Evolutionary conservation across 1,139 yeast genomes (phyloP).

Genomic region (Yamadazyma atmosphaerica): DNA sequence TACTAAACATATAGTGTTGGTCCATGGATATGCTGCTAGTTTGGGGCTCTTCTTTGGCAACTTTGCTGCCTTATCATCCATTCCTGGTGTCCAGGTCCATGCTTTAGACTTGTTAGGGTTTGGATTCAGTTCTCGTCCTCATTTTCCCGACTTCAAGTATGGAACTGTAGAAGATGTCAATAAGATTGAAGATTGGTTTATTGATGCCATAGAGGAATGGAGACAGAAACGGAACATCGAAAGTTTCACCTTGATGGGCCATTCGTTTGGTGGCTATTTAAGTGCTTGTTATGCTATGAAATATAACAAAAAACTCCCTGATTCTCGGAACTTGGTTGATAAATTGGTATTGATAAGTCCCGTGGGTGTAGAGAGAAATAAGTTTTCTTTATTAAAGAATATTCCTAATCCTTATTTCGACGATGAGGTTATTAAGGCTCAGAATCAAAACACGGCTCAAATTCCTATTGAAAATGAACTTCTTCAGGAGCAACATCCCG

Average conservation of each 20-base stretch:
- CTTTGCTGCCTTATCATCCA: conserved; percentile 36
- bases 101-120: conserved; percentile 48
- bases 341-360: conserved; percentile 47
- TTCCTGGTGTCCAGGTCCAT: conserved; percentile 46
- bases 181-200: conserved; percentile 71
- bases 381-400: conserved; percentile 29
- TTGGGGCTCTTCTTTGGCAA: conserved; percentile 45
- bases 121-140: conserved; percentile 45
- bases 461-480: conserved; percentile 15
- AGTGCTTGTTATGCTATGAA: conserved; percentile 75
- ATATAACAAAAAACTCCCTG: conserved; percentile 41
- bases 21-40: conserved; percentile 52
- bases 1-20: conserved; percentile 37
- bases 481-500: conserved; percentile 5
- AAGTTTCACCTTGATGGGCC: conserved; percentile 77
- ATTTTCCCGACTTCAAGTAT: conserved; percentile 33
- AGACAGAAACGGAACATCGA: conserved; percentile 54
- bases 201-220: conserved; percentile 87
- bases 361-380: conserved; percentile 45
- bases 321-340: conserved; percentile 32
- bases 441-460: conserved; percentile 28
- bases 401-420: conserved; percentile 18
- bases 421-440: conserved; percentile 26
- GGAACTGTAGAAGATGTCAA: conserved; percentile 31
- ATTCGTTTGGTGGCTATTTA: conserved; percentile 90